Conservation (phyloP, 495 filamentous ascomycete species). For the Barbatosphaeria neglecta region DNA sequence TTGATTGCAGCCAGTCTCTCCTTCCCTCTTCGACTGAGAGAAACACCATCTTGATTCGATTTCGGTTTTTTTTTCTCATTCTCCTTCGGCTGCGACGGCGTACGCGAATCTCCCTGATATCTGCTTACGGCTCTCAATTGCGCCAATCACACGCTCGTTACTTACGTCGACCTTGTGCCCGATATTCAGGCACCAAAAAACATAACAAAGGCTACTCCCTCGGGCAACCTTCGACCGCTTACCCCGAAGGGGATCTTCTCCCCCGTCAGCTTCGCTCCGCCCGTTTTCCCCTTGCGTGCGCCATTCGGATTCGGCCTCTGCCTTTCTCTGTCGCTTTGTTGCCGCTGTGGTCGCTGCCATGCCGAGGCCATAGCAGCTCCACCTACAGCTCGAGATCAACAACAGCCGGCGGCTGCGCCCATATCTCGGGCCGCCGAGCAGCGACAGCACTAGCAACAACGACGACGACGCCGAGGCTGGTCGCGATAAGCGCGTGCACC, state of each 20-base stretch:
- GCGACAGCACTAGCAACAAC: conserved; percentile 1
- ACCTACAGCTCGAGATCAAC: background rate
- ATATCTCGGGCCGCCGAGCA: background rate
- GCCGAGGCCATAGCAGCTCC: background rate
- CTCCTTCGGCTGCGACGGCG: too few species aligned
- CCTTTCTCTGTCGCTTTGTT: background rate
- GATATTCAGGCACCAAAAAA: too few species aligned
- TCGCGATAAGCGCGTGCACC: conserved; percentile 3
- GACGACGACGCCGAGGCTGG: too few species aligned
- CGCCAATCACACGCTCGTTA: background rate
- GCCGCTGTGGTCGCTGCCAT: background rate
- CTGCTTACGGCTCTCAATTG: too few species aligned
- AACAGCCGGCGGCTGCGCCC: background rate
- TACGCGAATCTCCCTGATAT: background rate
- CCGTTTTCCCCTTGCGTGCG: too few species aligned
- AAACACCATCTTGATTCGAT: background rate
- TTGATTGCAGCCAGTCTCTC: background rate
- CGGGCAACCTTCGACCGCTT: too few species aligned
- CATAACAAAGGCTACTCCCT: too few species aligned
- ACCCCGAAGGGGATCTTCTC: too few species aligned
- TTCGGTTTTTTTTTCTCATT: background rate
- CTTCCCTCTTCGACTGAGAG: background rate
- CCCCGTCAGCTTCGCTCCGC: too few species aligned
- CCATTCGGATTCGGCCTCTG: too few species aligned
- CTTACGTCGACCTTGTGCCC: background rate